Conservation (phyloP, 257 asterid species). For the Nicotiana paniculata region DNA sequence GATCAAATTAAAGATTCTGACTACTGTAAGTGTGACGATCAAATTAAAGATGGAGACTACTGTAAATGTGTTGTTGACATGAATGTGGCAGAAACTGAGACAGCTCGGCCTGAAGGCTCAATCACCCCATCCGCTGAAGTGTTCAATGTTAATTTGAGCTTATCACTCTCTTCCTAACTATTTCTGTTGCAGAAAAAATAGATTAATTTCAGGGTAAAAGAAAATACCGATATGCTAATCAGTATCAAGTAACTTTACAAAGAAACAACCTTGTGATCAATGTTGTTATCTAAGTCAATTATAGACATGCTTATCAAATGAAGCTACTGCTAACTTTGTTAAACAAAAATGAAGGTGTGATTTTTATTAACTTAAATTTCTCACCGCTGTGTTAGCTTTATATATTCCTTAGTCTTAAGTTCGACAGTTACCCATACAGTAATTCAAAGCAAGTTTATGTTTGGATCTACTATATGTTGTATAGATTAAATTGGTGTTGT, state of each 20-base stretch:
- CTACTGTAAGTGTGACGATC: neutral
- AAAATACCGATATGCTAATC: neutral
- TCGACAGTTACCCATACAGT: neutral
- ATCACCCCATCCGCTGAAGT: neutral
- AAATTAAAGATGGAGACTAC: neutral
- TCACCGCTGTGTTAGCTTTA: neutral
- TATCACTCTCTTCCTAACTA: neutral
- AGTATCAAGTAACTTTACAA: neutral
- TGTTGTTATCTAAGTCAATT: neutral
- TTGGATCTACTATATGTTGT: neutral
- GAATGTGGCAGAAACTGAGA: neutral
- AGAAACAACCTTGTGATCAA: neutral
- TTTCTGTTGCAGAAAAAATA: too few species aligned
- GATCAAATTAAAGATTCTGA: neutral
- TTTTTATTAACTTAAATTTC: neutral
- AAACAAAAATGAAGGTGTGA: too few species aligned
- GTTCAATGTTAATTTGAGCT: too few species aligned
- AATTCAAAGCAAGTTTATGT: neutral
- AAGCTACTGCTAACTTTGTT: too few species aligned
- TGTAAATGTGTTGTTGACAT: neutral
- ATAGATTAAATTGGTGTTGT: too few species aligned
- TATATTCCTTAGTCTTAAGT: neutral
- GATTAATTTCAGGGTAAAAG: too few species aligned
- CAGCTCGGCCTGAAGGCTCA: neutral
- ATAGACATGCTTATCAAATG: neutral